Evolutionary conservation across 1,139 yeast genomes (phyloP).

Genomic region (Yamadazyma jaroonii): DNA sequence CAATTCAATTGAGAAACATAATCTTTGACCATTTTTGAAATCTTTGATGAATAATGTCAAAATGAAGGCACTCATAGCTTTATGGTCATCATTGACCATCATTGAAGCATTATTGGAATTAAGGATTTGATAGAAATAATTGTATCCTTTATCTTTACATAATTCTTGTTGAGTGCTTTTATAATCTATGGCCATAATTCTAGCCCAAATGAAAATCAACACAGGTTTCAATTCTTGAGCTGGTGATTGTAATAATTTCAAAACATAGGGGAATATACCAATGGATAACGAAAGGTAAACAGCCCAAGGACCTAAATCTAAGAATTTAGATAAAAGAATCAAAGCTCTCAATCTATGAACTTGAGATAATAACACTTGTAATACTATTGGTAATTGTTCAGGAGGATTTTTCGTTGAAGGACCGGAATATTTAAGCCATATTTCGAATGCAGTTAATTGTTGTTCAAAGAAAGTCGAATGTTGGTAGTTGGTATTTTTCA

Average conservation of each 20-base stretch:
- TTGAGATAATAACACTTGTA: conserved; percentile 90
- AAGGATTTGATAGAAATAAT: conserved; percentile 79
- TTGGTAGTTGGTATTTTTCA: conserved; percentile 48
- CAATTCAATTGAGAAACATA: conserved; percentile 73
- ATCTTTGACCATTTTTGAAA: conserved; percentile 74
- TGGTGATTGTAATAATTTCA: conserved; percentile 87
- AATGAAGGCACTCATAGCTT: conserved; percentile 94
- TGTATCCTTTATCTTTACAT: conserved; percentile 86
- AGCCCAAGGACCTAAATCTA: conserved; percentile 97
- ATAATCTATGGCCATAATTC: conserved; percentile 94
- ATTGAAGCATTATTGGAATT: conserved; percentile 32
- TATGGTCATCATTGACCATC: conserved; percentile 68
- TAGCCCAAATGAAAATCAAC: conserved; percentile 93
- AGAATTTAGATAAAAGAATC: conserved; percentile 75
- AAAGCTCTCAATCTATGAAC: conserved; percentile 91
- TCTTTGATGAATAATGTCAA: conserved; percentile 80
- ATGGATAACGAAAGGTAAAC: conserved; percentile 89
- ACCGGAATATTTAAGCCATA: conserved; percentile 87
- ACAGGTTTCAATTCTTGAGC: conserved; percentile 96
- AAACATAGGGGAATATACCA: conserved; percentile 94
- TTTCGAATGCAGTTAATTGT: conserved; percentile 91
- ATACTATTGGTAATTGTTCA: conserved; percentile 89
- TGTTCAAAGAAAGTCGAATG: conserved; percentile 95
- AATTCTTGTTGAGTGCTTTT: conserved; percentile 88
- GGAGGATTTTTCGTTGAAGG: conserved; percentile 85